Percentiles rank a stretch among this genome's conserved stretches.
These are phyloP conservation scores for Claviceps cyperi DNA, from an alignment of 2,329 filamentous ascomycete species.

Conservation along the genomic window DNA sequence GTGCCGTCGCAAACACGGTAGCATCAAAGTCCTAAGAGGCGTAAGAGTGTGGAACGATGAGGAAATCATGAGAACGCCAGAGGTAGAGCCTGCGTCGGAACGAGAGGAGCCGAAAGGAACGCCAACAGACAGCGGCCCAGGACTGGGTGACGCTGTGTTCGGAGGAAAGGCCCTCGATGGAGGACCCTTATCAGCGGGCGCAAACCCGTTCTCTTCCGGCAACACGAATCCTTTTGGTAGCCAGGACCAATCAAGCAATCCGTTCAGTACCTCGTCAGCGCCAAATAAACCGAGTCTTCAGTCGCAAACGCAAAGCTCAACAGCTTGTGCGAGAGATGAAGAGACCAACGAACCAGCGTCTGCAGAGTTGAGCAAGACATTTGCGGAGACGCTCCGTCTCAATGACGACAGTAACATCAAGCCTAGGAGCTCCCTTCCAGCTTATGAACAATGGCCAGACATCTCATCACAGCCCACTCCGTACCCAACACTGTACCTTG, in stretches of 20 bases:
- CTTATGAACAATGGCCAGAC: slow-evolving; percentile 63
- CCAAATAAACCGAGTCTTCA: slow-evolving; percentile 18
- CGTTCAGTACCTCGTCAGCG: slow-evolving; percentile 14
- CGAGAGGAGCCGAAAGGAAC: slow-evolving; percentile 21
- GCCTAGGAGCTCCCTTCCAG: slow-evolving; percentile 16
- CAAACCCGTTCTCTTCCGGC: slow-evolving; percentile 46
- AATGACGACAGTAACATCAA: slow-evolving; percentile 31
- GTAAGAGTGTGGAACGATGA: slow-evolving; percentile 39
- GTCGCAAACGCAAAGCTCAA: slow-evolving; percentile 15
- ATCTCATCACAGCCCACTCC: slow-evolving; percentile 48
- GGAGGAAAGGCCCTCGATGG: slow-evolving; percentile 39
- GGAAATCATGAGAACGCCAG: slow-evolving; percentile 17
- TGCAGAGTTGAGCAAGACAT: slow-evolving; percentile 39
- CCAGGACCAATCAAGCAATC: slow-evolving; percentile 12
- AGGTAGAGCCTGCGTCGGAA: slow-evolving; percentile 17
- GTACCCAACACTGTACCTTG: slow-evolving; percentile 64
- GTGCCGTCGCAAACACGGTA: slow-evolving; percentile 72
- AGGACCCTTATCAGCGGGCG: slow-evolving; percentile 15
- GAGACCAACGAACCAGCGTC: slow-evolving; percentile 10
- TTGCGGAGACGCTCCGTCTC: slow-evolving; percentile 63
- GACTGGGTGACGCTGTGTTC: slow-evolving; percentile 55
- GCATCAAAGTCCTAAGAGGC: slow-evolving; percentile 60
- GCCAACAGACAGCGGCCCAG: slow-evolving; percentile 18
- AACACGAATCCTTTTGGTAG: slow-evolving; percentile 33
- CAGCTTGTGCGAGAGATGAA: neutral